Conservation (phyloP, 257 asterid genomes). For the Solanum gandarillasii region DNA sequence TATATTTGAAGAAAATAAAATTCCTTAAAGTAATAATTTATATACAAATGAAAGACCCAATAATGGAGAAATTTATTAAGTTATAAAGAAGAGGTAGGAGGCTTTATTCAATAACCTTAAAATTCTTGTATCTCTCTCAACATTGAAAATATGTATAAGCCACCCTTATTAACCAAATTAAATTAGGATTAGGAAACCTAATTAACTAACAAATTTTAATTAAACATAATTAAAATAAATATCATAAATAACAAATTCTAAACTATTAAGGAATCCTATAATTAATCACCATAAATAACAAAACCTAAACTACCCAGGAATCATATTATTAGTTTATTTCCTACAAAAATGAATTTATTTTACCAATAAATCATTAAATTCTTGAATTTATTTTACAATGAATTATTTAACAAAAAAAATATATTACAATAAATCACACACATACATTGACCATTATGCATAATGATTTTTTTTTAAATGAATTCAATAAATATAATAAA, state of each 20-base stretch:
- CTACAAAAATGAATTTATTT: not conserved
- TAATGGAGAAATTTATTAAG: not conserved
- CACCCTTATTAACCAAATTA: not conserved
- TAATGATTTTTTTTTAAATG: no score
- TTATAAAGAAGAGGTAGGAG: not conserved
- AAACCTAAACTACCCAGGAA: not conserved
- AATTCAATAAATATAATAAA: no score
- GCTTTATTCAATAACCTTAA: not conserved
- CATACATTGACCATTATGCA: no score
- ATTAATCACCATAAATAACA: no score
- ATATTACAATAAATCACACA: not conserved
- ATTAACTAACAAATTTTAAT: not conserved
- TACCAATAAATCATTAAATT: no score
- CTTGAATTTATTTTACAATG: not conserved
- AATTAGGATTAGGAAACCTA: not conserved
- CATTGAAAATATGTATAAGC: not conserved
- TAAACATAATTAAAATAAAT: no score
- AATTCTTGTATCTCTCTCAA: not conserved
- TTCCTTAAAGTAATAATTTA: not conserved
- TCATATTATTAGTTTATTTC: not conserved
- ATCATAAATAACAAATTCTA: not conserved
- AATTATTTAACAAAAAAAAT: not conserved
- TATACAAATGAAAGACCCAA: not conserved
- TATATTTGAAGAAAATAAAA: not conserved
- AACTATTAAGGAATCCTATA: not conserved